Evolutionary conservation across 1,284 basidiomycete genomes (phyloP).

Genomic region (Xanthoconium separans): DNA sequence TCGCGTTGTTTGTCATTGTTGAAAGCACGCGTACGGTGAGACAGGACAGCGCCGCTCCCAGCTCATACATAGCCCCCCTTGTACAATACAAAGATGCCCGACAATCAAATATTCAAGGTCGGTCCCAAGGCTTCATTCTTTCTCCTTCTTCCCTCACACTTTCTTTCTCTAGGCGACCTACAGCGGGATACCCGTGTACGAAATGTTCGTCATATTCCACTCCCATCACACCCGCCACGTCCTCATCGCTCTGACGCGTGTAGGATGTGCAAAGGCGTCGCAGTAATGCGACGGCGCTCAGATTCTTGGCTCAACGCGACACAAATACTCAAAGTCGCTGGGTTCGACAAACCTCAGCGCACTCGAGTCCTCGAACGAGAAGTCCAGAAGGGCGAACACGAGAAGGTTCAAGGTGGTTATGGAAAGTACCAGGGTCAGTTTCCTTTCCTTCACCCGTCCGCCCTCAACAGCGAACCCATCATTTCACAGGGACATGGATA

Average conservation of each 20-base stretch:
- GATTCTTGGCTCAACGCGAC: slow-evolving; percentile 99
- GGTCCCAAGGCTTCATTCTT: slow-evolving; percentile 16
- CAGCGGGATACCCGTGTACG: slow-evolving; percentile 84
- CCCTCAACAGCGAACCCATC: background rate
- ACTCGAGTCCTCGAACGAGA: slow-evolving; percentile 97
- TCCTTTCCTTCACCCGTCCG: slow-evolving; percentile 1
- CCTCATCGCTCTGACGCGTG: slow-evolving; percentile 36
- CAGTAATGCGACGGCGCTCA: slow-evolving; percentile 94
- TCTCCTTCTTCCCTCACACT: slow-evolving; percentile 1
- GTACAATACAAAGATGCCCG: slow-evolving; percentile 51
- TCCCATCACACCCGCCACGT: slow-evolving; percentile 35
- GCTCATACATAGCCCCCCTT: slow-evolving; percentile 10
- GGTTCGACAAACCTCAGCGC: slow-evolving; percentile 98
- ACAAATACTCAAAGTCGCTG: slow-evolving; percentile 98
- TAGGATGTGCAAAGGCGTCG: slow-evolving; percentile 93
- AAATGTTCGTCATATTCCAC: slow-evolving; percentile 60
- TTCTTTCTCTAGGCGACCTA: slow-evolving; percentile 66
- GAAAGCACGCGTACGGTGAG: slow-evolving; percentile 43
- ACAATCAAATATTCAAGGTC: slow-evolving; percentile 79
- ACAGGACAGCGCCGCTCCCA: slow-evolving; percentile 14
- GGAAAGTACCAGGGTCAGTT: slow-evolving; percentile 97
- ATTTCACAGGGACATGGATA: slow-evolving; percentile 91
- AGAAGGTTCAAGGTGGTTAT: slow-evolving; percentile 99
- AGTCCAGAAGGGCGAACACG: slow-evolving; percentile 98
- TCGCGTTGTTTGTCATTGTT: slow-evolving; percentile 54